These are phyloP conservation scores for Aspergillus aculeatus DNA, from an alignment of 2,329 filamentous ascomycete genomes.

Conservation along the genomic window DNA sequence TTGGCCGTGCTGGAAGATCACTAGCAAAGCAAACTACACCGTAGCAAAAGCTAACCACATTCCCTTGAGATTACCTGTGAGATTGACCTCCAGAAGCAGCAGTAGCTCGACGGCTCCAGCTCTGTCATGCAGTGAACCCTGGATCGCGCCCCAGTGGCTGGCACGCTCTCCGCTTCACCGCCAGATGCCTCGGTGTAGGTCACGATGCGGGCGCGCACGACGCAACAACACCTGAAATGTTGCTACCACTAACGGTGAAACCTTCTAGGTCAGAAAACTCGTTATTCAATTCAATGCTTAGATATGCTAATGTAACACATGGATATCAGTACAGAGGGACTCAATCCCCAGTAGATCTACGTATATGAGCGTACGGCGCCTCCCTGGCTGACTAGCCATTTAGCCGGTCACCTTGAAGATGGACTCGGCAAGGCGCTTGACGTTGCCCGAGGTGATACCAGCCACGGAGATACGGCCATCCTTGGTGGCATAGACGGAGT, in stretches of 20 bases:
- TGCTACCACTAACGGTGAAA: background rate
- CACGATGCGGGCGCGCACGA: background rate
- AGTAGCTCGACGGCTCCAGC: background rate
- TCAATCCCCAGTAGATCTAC: constrained; percentile 16
- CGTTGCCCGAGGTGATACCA: constrained; percentile 51
- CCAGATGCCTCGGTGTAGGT: background rate
- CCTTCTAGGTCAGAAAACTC: background rate
- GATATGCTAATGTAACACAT: constrained; percentile 25
- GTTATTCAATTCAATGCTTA: constrained; percentile 10
- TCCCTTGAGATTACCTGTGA: background rate
- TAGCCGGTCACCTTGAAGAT: constrained; percentile 54
- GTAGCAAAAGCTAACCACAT: background rate
- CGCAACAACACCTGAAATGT: background rate
- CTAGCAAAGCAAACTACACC: background rate
- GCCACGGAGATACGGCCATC: constrained; percentile 54
- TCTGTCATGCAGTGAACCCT: background rate
- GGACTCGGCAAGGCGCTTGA: constrained; percentile 50
- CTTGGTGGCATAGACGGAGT: constrained; percentile 96
- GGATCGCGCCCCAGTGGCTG: background rate
- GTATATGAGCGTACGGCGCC: constrained; percentile 12
- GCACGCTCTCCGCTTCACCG: background rate
- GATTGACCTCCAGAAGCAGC: background rate
- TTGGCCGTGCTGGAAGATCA: background rate
- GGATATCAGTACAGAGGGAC: constrained; percentile 24
- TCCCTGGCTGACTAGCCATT: constrained; percentile 12